phyloP scores from a whole-genome alignment of 352 stramenopile genomes.

The Halophytophthora polymorphica region DNA sequence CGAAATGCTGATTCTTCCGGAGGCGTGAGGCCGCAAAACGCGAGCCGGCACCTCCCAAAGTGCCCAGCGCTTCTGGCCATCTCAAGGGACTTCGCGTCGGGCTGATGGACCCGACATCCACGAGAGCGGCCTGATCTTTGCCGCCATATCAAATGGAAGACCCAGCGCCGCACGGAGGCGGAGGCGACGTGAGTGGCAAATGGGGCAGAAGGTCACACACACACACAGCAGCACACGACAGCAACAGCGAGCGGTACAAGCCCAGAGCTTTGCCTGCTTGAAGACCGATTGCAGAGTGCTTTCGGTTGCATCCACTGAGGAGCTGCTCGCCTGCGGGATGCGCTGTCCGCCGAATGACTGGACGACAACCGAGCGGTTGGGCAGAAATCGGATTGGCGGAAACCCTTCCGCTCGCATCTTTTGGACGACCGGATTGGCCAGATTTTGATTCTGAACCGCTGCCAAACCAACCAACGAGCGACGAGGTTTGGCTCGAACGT shows the following conservation, averaged over 20 bases:
- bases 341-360: too few species aligned
- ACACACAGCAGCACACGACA: slow-evolving; percentile 5
- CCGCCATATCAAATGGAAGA: slow-evolving; percentile 63
- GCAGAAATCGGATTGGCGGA: too few species aligned
- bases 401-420: too few species aligned
- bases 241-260: too few species aligned
- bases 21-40: slow-evolving; percentile 56
- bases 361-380: too few species aligned
- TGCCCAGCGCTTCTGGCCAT: slow-evolving; percentile 74
- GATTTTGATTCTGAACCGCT: too few species aligned
- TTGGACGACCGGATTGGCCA: too few species aligned
- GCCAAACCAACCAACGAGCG: too few species aligned
- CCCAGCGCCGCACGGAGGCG: slow-evolving; percentile 43
- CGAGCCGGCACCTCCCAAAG: slow-evolving; percentile 50
- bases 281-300: too few species aligned
- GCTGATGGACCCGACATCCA: slow-evolving; percentile 81
- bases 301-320: too few species aligned
- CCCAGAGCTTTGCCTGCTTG: too few species aligned
- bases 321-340: too few species aligned
- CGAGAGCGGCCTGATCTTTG: slow-evolving; percentile 61
- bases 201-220: slow-evolving; percentile 23
- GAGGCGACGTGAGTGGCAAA: slow-evolving; percentile 67
- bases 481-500: not conserved
- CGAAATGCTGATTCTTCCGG: slow-evolving; percentile 82
- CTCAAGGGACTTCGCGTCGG: slow-evolving; percentile 63